Evolutionary conservation across 1,284 basidiomycete genomes (phyloP).

Genomic region (Agaricales sp.): DNA sequence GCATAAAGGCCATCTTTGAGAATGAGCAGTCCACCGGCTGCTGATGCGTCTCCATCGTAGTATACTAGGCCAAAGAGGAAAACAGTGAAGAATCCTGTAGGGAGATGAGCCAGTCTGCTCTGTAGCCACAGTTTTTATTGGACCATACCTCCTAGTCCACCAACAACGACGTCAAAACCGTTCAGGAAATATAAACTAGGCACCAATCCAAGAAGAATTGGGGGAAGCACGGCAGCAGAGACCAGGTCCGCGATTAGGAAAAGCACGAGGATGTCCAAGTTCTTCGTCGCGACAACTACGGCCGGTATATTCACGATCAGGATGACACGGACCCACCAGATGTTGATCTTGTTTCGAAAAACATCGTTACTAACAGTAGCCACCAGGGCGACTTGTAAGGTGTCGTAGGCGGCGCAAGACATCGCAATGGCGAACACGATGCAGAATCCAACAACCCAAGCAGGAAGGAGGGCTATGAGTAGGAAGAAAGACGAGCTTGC

Average conservation of each 20-base stretch:
- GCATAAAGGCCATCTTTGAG: background rate
- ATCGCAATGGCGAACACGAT: constrained; percentile 1
- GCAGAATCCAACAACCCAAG: background rate
- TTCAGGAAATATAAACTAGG: background rate
- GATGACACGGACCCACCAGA: background rate
- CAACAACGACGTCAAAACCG: background rate
- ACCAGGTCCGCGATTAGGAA: background rate
- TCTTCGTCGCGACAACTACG: background rate
- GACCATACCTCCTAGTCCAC: background rate
- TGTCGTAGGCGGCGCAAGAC: background rate
- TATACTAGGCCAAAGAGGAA: background rate
- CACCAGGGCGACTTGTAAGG: background rate
- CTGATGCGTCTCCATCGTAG: background rate
- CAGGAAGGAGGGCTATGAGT: background rate
- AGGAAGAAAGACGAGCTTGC: background rate
- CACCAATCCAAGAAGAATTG: background rate
- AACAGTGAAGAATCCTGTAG: background rate
- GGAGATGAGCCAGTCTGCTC: too few relatives aligned
- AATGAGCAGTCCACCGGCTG: background rate
- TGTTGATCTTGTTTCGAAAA: background rate
- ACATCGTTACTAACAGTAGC: background rate
- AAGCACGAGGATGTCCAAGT: background rate
- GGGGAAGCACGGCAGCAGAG: background rate
- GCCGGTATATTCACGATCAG: background rate
- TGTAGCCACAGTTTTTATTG: too few relatives aligned